Conservation (phyloP, 768 basidiomycete genomes). For the Tylopilus intermedius region DNA sequence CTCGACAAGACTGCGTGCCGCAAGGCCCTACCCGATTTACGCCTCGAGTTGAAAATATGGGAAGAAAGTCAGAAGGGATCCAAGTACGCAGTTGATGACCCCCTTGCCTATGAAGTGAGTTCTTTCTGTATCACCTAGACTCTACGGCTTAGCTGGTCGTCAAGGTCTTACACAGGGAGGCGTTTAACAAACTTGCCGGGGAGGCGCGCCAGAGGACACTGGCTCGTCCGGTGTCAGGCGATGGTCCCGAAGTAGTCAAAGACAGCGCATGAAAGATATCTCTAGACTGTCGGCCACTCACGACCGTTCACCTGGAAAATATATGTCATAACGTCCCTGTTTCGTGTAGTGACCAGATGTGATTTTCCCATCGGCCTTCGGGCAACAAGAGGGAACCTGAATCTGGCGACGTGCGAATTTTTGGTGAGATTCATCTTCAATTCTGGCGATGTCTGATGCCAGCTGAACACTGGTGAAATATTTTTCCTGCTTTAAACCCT, state of each 20-base stretch:
- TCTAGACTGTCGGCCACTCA: background rate
- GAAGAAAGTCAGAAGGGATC: conserved; percentile 45
- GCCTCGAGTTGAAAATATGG: conserved; percentile 52
- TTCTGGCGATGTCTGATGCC: background rate
- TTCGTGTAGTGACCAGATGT: conserved; percentile 1
- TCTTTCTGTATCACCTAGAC: background rate
- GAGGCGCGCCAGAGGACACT: conserved; percentile 34
- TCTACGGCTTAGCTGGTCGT: background rate
- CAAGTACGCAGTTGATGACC: conserved; percentile 34
- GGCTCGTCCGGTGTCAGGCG: conserved; percentile 13
- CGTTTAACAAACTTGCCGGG: conserved; percentile 33
- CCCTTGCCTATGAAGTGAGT: conserved; percentile 37
- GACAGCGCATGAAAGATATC: conserved; percentile 34
- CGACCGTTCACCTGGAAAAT: background rate
- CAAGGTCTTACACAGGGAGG: conserved; percentile 26
- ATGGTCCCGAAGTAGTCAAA: conserved; percentile 27
- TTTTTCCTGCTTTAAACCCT: background rate
- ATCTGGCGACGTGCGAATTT: background rate
- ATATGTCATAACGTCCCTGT: background rate
- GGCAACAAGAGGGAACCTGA: background rate
- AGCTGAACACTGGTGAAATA: background rate
- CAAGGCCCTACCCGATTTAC: conserved; percentile 43
- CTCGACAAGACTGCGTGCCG: conserved; percentile 52
- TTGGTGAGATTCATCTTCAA: conserved; percentile 8
- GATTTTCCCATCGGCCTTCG: background rate